Percentiles rank a stretch among this genome's conserved stretches.
Evolutionary conservation across 331 rosid genomes (phyloP).

Genomic region (Telfairia occidentalis): DNA sequence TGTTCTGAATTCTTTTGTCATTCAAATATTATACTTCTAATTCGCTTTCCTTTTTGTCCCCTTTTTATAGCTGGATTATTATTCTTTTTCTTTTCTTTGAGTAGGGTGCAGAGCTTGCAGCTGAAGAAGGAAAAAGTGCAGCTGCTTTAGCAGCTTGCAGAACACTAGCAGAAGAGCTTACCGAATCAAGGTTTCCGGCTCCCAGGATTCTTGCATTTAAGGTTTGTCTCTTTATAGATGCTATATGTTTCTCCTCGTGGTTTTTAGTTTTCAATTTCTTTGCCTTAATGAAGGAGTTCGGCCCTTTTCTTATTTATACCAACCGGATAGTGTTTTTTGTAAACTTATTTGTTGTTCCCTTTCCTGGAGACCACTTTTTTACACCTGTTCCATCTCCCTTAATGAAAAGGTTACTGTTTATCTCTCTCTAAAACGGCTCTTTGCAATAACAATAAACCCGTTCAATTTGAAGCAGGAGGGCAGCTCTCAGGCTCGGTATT

Average conservation of each 20-base stretch:
- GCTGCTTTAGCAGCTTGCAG: constrained; percentile 95
- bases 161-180: constrained; percentile 94
- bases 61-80: not conserved
- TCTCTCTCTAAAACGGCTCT: not conserved
- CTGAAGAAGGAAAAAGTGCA: constrained; percentile 84
- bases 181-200: constrained; percentile 85
- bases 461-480: constrained; percentile 65
- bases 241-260: not conserved
- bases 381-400: not conserved
- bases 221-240: constrained; percentile 28
- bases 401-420: constrained; percentile 7
- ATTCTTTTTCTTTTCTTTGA: constrained; percentile 7
- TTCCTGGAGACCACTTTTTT: not conserved
- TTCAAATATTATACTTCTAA: not conserved
- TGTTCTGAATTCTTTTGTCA: not conserved
- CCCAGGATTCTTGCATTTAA: constrained; percentile 96
- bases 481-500: constrained; percentile 93
- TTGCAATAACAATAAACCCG: constrained; percentile 9
- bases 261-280: not conserved
- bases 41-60: not conserved
- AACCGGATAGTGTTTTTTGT: not conserved
- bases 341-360: not conserved
- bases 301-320: not conserved
- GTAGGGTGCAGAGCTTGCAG: constrained; percentile 93
- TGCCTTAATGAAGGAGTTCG: not conserved